These are phyloP conservation scores for Saturnispora bothae DNA, from an alignment of 805 yeast genomes.

Conservation along the genomic window DNA sequence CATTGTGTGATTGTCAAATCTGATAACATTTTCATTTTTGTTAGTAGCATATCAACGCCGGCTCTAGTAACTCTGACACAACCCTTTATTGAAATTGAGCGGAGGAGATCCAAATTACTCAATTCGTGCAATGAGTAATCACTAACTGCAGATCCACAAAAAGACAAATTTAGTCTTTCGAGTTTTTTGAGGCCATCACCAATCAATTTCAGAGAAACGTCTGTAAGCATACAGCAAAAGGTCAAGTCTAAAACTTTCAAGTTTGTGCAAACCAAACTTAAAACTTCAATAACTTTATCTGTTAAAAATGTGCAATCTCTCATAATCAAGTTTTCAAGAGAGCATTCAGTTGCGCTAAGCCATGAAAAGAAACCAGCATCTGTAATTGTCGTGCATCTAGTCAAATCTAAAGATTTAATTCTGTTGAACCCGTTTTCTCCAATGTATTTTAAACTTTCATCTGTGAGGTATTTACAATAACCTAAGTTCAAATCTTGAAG, in stretches of 20 bases:
- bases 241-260: slow-evolving; percentile 50
- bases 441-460: slow-evolving; percentile 52
- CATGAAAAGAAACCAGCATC: slow-evolving; percentile 64
- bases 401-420: slow-evolving; percentile 47
- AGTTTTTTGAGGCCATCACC: slow-evolving; percentile 56
- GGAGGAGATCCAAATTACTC: slow-evolving; percentile 42
- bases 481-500: slow-evolving; percentile 46
- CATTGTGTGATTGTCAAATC: slow-evolving; percentile 61
- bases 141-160: slow-evolving; percentile 74
- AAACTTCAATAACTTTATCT: slow-evolving; percentile 50
- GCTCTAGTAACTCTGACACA: slow-evolving; percentile 70
- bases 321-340: slow-evolving; percentile 40
- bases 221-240: slow-evolving; percentile 68
- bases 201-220: slow-evolving; percentile 54
- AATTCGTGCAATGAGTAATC: slow-evolving; percentile 56
- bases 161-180: slow-evolving; percentile 46
- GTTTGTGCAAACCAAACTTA: slow-evolving; percentile 51
- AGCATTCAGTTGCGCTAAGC: slow-evolving; percentile 47
- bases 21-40: slow-evolving; percentile 43
- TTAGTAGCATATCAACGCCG: slow-evolving; percentile 58
- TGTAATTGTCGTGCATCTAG: slow-evolving; percentile 70
- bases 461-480: slow-evolving; percentile 71
- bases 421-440: slow-evolving; percentile 42
- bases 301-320: slow-evolving; percentile 68
- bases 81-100: slow-evolving; percentile 46